Conservation (phyloP, 2,329 filamentous ascomycete species). For the Cladosporium sp. region DNA sequence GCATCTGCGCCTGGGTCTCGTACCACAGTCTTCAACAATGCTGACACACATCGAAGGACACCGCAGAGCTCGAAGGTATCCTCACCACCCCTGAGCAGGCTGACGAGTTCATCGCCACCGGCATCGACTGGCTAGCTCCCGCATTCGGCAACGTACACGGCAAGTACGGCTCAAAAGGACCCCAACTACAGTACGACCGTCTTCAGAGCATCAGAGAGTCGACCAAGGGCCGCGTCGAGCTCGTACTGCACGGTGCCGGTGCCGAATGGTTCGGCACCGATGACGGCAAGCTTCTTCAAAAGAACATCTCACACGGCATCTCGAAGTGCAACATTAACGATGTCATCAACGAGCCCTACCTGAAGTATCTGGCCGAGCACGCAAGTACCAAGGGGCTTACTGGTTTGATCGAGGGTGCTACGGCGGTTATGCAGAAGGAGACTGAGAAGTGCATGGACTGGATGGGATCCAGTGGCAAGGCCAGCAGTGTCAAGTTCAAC, state of each 20-base stretch:
- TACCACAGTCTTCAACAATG: neutral
- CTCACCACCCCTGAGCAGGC: constrained; percentile 28
- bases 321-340: constrained; percentile 58
- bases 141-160: constrained; percentile 32
- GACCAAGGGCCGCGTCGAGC: constrained; percentile 40
- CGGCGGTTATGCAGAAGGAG: constrained; percentile 25
- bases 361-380: constrained; percentile 21
- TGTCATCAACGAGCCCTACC: constrained; percentile 41
- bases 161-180: constrained; percentile 29
- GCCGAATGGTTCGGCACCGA: constrained; percentile 40
- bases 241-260: constrained; percentile 56
- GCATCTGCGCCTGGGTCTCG: too few species aligned
- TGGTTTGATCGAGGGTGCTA: constrained; percentile 28
- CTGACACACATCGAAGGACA: constrained; percentile 13
- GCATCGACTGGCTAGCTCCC: constrained; percentile 31
- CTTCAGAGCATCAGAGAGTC: constrained; percentile 38
- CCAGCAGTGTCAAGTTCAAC: constrained; percentile 5
- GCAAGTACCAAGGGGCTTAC: constrained; percentile 23
- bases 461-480: constrained; percentile 13
- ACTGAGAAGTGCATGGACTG: constrained; percentile 23
- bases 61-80: constrained; percentile 26
- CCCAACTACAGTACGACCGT: constrained; percentile 28
- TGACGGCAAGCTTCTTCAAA: constrained; percentile 41
- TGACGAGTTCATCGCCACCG: constrained; percentile 28
- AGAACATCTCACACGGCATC: constrained; percentile 51